Percentiles rank a stretch among this genome's conserved stretches.
phyloP scores from a whole-genome alignment of 1,139 yeast genomes.

The Casaregolazyma suthepensis region DNA sequence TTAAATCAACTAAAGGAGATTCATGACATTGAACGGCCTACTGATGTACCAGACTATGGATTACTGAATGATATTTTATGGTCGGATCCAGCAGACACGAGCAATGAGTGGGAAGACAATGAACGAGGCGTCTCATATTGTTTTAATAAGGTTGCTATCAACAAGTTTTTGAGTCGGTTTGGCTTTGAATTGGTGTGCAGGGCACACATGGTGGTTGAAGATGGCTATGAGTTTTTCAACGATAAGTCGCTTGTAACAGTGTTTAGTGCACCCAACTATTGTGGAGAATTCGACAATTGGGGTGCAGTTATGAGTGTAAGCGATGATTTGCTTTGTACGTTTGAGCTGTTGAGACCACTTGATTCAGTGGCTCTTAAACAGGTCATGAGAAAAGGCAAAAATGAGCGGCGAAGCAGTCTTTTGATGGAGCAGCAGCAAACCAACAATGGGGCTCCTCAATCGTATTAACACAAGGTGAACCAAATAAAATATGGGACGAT shows the following conservation, averaged over 20 bases:
- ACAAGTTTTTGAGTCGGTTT: slow-evolving; percentile 78
- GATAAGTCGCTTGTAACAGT: slow-evolving; percentile 92
- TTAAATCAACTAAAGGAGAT: slow-evolving; percentile 88
- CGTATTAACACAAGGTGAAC: slow-evolving; percentile 9
- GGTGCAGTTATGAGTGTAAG: slow-evolving; percentile 98
- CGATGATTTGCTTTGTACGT: slow-evolving; percentile 85
- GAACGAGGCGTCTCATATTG: slow-evolving; percentile 98
- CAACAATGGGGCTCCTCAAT: slow-evolving; percentile 16
- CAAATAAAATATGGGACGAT: background rate
- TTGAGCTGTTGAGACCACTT: slow-evolving; percentile 87
- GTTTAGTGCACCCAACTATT: slow-evolving; percentile 93
- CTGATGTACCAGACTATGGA: slow-evolving; percentile 97
- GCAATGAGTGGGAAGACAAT: slow-evolving; percentile 96
- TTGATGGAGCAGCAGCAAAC: slow-evolving; percentile 13
- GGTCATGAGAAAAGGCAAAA: slow-evolving; percentile 43
- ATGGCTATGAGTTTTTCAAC: slow-evolving; percentile 95
- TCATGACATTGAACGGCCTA: slow-evolving; percentile 84
- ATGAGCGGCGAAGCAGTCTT: slow-evolving; percentile 28
- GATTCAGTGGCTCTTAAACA: slow-evolving; percentile 91
- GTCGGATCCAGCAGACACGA: slow-evolving; percentile 96
- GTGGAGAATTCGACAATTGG: slow-evolving; percentile 99
- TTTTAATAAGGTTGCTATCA: slow-evolving; percentile 86
- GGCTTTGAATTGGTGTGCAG: slow-evolving; percentile 93
- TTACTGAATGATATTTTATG: slow-evolving; percentile 83
- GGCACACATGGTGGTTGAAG: slow-evolving; percentile 99